Evolutionary conservation across 768 basidiomycete species (phyloP), one percentile per base, ranked within the genome.

Genomic region (Pisolithus marmoratus): DNA sequence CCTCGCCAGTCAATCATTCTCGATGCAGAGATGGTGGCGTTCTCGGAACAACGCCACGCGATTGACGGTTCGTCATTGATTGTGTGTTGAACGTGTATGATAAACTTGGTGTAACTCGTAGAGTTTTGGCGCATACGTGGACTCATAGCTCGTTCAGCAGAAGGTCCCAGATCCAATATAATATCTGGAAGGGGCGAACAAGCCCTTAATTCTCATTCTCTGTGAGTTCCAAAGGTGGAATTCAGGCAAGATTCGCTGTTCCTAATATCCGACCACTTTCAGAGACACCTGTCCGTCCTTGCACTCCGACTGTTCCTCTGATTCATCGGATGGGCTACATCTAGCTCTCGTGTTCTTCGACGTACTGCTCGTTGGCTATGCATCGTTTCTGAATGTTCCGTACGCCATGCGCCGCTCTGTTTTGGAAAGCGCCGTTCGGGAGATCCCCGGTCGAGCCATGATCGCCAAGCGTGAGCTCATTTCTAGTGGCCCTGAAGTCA

Each of bases 11-110:
- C 76, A 56, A 58, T 82, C 36, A 76, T 83, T 36, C 58, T 87
- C 0, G 94, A 97, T 62, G 93, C 92, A 2, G 94, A 97, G 67
- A 90, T 95, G 84, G 85, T 95, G 5, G 85, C 89, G 0, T 95
- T 80, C 64, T 78, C 86, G 36, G 85, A 84, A 24, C 66, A 64
- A 2, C 63, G 67, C 19, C 53, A 72, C 9, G 62, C 72, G 23
- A 81, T 95, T 46, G 91, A 92, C 58, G 91, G 92, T 83, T 68
- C 63, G 72, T 72, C 57, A 51, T 46, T 26, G 22, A 15, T 34
- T 23, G 43, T 11, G 44, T 27, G 15, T 43, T 6, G 7, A 36
- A 14, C 29, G 36, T 8, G 29, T 46, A 45, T 48, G 19, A n/a
- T 26, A 37, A 53, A 20, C 14, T 11, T 27, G 37, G 20, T 27